phyloP scores from a whole-genome alignment of 768 basidiomycete species.

The Imleria badia region DNA sequence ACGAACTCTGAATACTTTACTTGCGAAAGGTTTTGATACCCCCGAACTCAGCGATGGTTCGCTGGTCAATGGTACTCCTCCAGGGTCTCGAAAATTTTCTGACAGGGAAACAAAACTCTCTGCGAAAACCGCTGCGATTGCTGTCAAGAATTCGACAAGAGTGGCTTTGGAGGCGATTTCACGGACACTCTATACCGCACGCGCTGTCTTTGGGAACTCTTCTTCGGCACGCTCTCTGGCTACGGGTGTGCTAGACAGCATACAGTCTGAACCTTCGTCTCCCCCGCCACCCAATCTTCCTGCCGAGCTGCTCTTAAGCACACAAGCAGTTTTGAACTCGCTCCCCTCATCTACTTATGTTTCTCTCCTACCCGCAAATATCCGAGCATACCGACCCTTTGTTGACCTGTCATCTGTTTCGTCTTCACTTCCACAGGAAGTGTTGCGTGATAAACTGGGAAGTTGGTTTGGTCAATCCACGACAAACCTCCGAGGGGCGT shows the following conservation, averaged over 20 bases:
- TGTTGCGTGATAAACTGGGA: slow-evolving; percentile 47
- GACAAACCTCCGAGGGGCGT: slow-evolving; percentile 42
- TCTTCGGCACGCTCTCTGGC: slow-evolving; percentile 47
- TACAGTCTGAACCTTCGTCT: slow-evolving; percentile 51
- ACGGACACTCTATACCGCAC: slow-evolving; percentile 56
- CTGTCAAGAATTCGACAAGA: slow-evolving; percentile 55
- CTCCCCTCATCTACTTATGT: slow-evolving; percentile 86
- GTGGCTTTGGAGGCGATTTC: slow-evolving; percentile 54
- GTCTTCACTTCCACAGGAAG: slow-evolving; percentile 44
- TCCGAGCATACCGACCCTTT: slow-evolving; percentile 83
- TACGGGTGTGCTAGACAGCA: slow-evolving; percentile 52
- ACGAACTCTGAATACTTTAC: slow-evolving; percentile 50
- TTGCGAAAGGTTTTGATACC: slow-evolving; percentile 35
- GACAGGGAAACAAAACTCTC: slow-evolving; percentile 6
- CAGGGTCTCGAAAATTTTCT: slow-evolving; percentile 13
- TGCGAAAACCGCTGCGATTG: slow-evolving; percentile 41
- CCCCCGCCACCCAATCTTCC: slow-evolving; percentile 37
- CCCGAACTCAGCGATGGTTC: slow-evolving; percentile 32
- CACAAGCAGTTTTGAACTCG: slow-evolving; percentile 61
- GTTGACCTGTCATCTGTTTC: slow-evolving; percentile 67
- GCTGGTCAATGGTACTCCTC: slow-evolving; percentile 37
- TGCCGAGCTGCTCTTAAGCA: slow-evolving; percentile 59
- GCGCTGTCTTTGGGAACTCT: slow-evolving; percentile 53
- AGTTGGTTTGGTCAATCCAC: slow-evolving; percentile 65
- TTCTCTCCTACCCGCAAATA: slow-evolving; percentile 65